phyloP scores from a whole-genome alignment of 176 grass and related monocot genomes.

The Phoenix dactylifera region DNA sequence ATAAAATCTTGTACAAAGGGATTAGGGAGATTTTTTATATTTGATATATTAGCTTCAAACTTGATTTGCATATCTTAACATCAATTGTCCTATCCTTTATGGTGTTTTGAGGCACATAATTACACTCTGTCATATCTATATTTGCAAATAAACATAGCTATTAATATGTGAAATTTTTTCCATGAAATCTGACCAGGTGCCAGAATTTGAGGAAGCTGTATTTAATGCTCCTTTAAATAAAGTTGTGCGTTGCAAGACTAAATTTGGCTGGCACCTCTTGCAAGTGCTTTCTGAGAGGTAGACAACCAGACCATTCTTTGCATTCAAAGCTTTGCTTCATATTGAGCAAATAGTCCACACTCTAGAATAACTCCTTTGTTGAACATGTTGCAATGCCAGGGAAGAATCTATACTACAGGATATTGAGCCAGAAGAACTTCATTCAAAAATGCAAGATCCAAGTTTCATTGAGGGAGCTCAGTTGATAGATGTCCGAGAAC shows the following conservation, averaged over 20 bases:
- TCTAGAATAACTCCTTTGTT: background rate
- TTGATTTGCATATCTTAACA: too few relatives aligned
- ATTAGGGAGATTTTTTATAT: too few relatives aligned
- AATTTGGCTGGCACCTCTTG: conserved; percentile 98
- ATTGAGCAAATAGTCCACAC: too few relatives aligned
- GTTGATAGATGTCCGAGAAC: conserved; percentile 91
- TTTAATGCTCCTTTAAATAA: conserved; percentile 89
- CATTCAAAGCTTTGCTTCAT: background rate
- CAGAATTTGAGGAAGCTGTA: conserved; percentile 94
- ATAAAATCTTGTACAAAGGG: too few relatives aligned
- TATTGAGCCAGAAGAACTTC: conserved; percentile 72
- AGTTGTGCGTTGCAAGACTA: conserved; percentile 86
- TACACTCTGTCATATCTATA: too few relatives aligned
- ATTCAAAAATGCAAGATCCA: conserved; percentile 83
- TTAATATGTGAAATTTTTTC: conserved; percentile 2
- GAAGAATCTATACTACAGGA: conserved; percentile 81
- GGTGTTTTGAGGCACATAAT: too few relatives aligned
- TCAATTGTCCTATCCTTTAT: too few relatives aligned
- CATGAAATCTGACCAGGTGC: conserved; percentile 52
- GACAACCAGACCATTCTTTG: conserved; percentile 2
- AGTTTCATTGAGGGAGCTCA: conserved; percentile 78
- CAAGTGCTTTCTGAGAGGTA: conserved; percentile 99
- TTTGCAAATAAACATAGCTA: too few relatives aligned
- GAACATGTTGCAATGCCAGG: conserved; percentile 24
- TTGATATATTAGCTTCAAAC: too few relatives aligned